Base-by-base conservation (phyloP, 352 stramenopile species). In the Pythium angustatum region DNA sequence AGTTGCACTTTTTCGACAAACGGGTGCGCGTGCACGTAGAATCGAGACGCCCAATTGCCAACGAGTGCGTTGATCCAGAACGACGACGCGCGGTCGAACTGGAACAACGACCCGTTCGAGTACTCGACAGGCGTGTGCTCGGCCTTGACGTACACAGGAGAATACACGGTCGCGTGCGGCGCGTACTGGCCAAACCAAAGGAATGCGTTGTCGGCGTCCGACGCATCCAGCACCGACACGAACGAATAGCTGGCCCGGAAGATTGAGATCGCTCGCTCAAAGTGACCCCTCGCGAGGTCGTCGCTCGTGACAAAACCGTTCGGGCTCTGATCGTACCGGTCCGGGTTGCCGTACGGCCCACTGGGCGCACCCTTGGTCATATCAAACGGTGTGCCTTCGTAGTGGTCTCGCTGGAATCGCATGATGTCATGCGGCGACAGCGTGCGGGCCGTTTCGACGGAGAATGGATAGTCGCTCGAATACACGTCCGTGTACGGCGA, bases 241-340 rank as follows among this genome's bases (percentile, higher is more conserved):
- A 92, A 93, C 47, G 83, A 92, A 80, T 98, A 98, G 28, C 78
- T 92, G 8, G 93, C 90, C 21, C 93, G 89, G 73, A 97, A 98
- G 36, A 98, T 89, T 1, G 92, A 98, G 70, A 98, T 98, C 1
- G 90, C 78, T n/a, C 95, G 88, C 67, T 98, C 92, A 59, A 96
- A 96, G 53, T 90, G 75, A 10, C 90, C 89, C 9, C 62, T 45
- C 0, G 51, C 45, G 30, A 91, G 69, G 50, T 95, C 85, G 1
- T 75, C 58, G 17, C 69, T 44, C 1, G 72, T 89, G 5, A 90
- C 53, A 48, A 90, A 70, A 9, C 60, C 78, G 26, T 74, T 79
- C 30, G 75, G 45, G 1, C 70, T 73, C 30, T 64, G 34, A 40
- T 95, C 87, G 74, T 96, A 98, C 24, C 93, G 83, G 67, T 98